phyloP scores from a whole-genome alignment of 202 grass and related monocot genomes.

The Elaeis oleifera region DNA sequence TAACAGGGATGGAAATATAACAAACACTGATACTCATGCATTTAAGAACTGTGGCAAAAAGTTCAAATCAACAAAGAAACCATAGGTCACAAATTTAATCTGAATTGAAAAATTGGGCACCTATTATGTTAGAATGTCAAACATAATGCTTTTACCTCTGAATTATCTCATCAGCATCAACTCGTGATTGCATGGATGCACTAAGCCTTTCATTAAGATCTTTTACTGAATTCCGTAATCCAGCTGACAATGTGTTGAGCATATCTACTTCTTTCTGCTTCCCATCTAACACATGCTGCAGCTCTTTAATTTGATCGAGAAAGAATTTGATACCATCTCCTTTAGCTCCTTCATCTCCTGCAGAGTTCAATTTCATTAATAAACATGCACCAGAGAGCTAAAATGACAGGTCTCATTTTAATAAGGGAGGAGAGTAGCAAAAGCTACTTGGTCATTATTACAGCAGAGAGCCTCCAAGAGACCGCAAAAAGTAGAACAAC shows the following conservation, averaged over 20 bases:
- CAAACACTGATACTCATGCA: too few relatives aligned
- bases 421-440: too few relatives aligned
- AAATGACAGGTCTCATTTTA: too few relatives aligned
- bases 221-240: conserved; percentile 54
- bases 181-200: conserved; percentile 76
- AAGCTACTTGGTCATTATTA: too few relatives aligned
- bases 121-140: background rate
- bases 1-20: too few relatives aligned
- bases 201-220: conserved; percentile 82
- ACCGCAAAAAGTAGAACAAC: too few relatives aligned
- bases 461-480: too few relatives aligned
- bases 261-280: conserved; percentile 59
- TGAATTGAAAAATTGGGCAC: too few relatives aligned
- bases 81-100: too few relatives aligned
- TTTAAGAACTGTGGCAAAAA: too few relatives aligned
- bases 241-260: conserved; percentile 44
- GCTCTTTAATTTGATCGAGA: conserved; percentile 63
- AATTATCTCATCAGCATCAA: conserved; percentile 88
- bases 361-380: conserved; percentile 36
- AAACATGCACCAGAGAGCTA: too few relatives aligned
- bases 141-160: conserved; percentile 39
- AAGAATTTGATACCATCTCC: conserved; percentile 49
- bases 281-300: conserved; percentile 49
- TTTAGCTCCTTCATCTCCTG: conserved; percentile 80
- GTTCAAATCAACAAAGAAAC: too few relatives aligned